Base-by-base conservation (phyloP, 805 yeast genomes). In the Saccharomycopsis fermentans region DNA sequence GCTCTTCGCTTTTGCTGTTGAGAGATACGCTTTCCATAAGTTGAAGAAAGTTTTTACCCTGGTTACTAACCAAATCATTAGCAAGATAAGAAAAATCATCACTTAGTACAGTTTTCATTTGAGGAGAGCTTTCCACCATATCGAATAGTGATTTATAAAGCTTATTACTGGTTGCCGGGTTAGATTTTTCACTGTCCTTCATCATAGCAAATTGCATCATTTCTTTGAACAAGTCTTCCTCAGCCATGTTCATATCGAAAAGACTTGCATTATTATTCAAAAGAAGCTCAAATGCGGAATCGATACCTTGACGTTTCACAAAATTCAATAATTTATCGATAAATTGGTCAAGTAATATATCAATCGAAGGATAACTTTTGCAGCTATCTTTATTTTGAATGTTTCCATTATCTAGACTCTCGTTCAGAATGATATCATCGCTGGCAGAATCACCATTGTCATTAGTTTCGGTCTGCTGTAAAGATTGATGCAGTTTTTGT, bases 51-150 rank as follows among this genome's bases (percentile, higher is more conserved):
- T 80, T 75, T 62, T 76, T 75, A 24, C 90, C 91, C 59, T 83
- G 85, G 65, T 82, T 83, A 61, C 77, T 77, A 55, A 85, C 72
- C 24, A 86, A 69, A 65, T 86, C 89, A 60, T 86, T 90, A 1
- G 90, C 89, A 55, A 86, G 78, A 6, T 80, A 68, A 35, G 73
- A 66, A 8, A 74, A 43, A 11, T 43, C 50, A 43, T 43, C 50
- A 43, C 12, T 43, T 21, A 43, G 17, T 6, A 43, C 50, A 43
- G 50, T 43, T 43, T 43, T 43, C 50, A 43, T 43, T 9, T 43
- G 50, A 11, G 50, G 50, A 14, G 50, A 43, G 17, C 50, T 43
- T 16, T 43, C 50, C 12, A 43, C 50, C 50, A 43, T 43, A 12
- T 43, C 50, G 24, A 43, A 43, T 21, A 43, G 24, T 24, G 50